phyloP scores from a whole-genome alignment of 202 grass and related monocot species.

The Digitaria exilis region DNA sequence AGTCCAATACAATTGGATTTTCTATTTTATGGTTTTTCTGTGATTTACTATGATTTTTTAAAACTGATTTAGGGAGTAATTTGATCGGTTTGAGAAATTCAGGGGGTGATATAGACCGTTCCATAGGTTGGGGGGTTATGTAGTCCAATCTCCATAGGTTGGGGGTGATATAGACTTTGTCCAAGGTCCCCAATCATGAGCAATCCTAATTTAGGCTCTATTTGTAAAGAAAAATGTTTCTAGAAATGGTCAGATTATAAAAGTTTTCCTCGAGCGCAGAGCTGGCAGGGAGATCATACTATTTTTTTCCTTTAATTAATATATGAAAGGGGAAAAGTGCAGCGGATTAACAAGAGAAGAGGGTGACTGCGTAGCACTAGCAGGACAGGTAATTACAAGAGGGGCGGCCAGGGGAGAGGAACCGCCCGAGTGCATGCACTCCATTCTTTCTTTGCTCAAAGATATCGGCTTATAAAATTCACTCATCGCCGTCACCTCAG shows the following conservation, averaged over 20 bases:
- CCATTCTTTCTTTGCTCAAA: not conserved
- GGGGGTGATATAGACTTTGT: too few species aligned
- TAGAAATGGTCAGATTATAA: not conserved
- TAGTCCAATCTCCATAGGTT: too few species aligned
- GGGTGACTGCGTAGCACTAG: not conserved
- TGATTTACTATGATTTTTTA: too few species aligned
- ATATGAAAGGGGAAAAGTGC: not conserved
- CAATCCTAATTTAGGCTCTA: too few species aligned
- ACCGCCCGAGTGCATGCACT: conserved; percentile 7
- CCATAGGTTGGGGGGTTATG: too few species aligned
- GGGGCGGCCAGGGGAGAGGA: conserved; percentile 16
- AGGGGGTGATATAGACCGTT: too few species aligned
- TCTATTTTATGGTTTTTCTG: too few species aligned
- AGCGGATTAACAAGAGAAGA: not conserved
- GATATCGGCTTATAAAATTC: conserved; percentile 12
- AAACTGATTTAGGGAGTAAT: too few species aligned
- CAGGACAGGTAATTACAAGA: too few species aligned
- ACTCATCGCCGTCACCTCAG: conserved; percentile 8
- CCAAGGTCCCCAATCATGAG: too few species aligned
- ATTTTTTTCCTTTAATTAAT: not conserved
- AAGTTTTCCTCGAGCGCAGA: not conserved
- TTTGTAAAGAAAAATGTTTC: not conserved
- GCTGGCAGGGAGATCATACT: not conserved
- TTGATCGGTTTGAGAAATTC: too few species aligned
- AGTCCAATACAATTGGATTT: too few species aligned